Conservation (phyloP, 768 basidiomycete genomes). For the Leccinum truebloodii region DNA sequence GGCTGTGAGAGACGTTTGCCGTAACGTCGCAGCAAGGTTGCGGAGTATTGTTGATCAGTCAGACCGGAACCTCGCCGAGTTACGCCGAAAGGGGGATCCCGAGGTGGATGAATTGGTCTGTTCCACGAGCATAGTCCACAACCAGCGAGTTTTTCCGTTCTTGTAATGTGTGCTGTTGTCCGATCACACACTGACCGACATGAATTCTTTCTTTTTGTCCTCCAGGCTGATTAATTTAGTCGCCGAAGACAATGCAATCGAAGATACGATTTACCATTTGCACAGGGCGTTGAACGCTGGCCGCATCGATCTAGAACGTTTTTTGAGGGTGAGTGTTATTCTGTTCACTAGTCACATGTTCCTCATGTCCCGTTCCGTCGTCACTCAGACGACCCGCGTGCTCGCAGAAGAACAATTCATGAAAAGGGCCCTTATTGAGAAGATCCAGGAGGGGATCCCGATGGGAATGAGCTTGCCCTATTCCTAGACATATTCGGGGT, state of each 20-base stretch:
- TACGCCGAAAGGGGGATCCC: slow-evolving; percentile 83
- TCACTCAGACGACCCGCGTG: slow-evolving; percentile 69
- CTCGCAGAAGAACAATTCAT: slow-evolving; percentile 96
- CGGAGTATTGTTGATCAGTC: slow-evolving; percentile 62
- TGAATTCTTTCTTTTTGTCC: neutral
- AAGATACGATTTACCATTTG: slow-evolving; percentile 97
- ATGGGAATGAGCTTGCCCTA: slow-evolving; percentile 44
- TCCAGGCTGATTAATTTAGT: slow-evolving; percentile 88
- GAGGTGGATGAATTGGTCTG: slow-evolving; percentile 97
- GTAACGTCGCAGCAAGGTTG: slow-evolving; percentile 69
- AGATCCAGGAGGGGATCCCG: slow-evolving; percentile 69
- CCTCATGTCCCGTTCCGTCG: slow-evolving; percentile 20
- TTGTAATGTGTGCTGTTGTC: neutral
- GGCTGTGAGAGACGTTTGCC: slow-evolving; percentile 91
- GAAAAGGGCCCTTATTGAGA: slow-evolving; percentile 93
- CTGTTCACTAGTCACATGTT: slow-evolving; percentile 17
- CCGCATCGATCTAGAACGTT: slow-evolving; percentile 91
- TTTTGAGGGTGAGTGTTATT: slow-evolving; percentile 71
- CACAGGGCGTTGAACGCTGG: slow-evolving; percentile 90
- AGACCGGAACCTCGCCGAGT: slow-evolving; percentile 73
- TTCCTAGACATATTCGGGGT: slow-evolving; percentile 42
- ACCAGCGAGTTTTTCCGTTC: slow-evolving; percentile 62
- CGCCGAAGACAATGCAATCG: slow-evolving; percentile 99
- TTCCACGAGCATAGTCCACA: slow-evolving; percentile 92
- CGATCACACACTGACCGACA: slow-evolving; percentile 19